phyloP scores from a whole-genome alignment of 1,284 basidiomycete genomes.

The Ustilago esculenta region DNA sequence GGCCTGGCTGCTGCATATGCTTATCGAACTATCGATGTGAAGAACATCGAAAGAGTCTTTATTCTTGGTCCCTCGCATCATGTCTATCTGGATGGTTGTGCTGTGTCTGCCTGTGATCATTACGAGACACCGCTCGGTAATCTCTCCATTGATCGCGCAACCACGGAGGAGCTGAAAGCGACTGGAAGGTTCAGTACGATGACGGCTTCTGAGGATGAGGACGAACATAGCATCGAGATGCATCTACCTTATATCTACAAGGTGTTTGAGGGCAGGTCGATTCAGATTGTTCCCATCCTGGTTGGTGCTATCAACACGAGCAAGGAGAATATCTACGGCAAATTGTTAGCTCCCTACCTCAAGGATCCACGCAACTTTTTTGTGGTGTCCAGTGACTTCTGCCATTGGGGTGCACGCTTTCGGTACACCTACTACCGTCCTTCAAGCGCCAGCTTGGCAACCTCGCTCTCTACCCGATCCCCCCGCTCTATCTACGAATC shows the following conservation, averaged over 20 bases:
- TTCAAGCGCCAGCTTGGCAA: conserved; percentile 68
- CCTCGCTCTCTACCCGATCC: conserved; percentile 10
- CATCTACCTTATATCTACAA: conserved; percentile 92
- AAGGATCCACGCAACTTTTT: conserved; percentile 81
- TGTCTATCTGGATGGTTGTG: conserved; percentile 85
- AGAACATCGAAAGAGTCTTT: conserved; percentile 85
- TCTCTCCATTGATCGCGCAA: conserved; percentile 79
- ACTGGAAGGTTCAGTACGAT: conserved; percentile 81
- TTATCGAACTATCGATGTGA: conserved; percentile 85
- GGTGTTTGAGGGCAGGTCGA: conserved; percentile 82
- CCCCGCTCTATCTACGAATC: conserved; percentile 7
- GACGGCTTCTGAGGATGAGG: conserved; percentile 79
- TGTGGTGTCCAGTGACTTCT: conserved; percentile 95
- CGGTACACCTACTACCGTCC: conserved; percentile 91
- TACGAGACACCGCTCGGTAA: conserved; percentile 90
- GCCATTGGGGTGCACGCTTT: conserved; percentile 87
- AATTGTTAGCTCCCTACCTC: conserved; percentile 81
- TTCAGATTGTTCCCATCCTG: conserved; percentile 87
- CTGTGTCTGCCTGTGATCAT: conserved; percentile 77
- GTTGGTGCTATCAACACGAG: conserved; percentile 81
- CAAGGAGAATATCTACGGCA: conserved; percentile 75
- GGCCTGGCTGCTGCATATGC: conserved; percentile 95
- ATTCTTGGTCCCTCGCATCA: conserved; percentile 96
- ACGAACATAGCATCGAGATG: conserved; percentile 98
- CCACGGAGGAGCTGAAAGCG: conserved; percentile 75